phyloP scores from a whole-genome alignment of 2,329 filamentous ascomycete genomes.

The Pestalotiopsis fici region DNA sequence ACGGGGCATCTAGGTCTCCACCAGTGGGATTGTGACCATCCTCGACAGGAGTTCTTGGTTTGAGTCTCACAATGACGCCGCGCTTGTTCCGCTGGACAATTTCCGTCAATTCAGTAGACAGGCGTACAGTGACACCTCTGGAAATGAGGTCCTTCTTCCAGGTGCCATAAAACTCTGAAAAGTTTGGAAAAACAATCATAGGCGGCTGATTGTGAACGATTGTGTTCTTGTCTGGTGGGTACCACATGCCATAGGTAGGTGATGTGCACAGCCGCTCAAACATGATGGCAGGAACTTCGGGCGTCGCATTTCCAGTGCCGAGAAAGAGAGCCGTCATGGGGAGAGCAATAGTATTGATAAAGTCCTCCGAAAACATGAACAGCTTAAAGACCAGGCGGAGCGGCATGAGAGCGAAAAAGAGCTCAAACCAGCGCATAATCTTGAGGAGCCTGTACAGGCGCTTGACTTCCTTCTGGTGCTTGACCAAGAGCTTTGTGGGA shows the following conservation, averaged over 20 bases:
- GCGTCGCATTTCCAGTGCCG: conserved; percentile 33
- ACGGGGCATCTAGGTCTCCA: conserved; percentile 29
- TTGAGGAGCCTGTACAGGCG: conserved; percentile 50
- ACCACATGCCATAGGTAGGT: conserved; percentile 62
- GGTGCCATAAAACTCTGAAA: conserved; percentile 54
- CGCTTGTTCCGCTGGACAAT: conserved; percentile 48
- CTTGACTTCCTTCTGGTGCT: conserved; percentile 50
- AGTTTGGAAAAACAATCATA: conserved; percentile 60
- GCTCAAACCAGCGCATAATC: conserved; percentile 52
- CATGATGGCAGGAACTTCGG: conserved; percentile 32
- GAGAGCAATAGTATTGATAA: conserved; percentile 27
- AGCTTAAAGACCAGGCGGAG: conserved; percentile 29
- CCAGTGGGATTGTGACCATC: conserved; percentile 31
- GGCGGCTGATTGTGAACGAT: conserved; percentile 49
- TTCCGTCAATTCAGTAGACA: conserved; percentile 53
- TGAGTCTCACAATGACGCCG: conserved; percentile 49
- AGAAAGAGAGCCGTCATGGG: conserved; percentile 38
- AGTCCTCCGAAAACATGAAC: conserved; percentile 32
- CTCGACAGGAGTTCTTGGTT: conserved; percentile 33
- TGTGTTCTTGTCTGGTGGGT: conserved; percentile 35
- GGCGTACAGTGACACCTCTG: conserved; percentile 50
- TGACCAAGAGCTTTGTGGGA: conserved; percentile 50
- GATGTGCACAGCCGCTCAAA: conserved; percentile 34
- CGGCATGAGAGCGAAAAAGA: conserved; percentile 54
- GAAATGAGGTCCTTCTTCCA: conserved; percentile 51